Evolutionary conservation across 345 rosid genomes (phyloP), one percentile per base, ranked within the genome.

Genomic region (Populus tremula): DNA sequence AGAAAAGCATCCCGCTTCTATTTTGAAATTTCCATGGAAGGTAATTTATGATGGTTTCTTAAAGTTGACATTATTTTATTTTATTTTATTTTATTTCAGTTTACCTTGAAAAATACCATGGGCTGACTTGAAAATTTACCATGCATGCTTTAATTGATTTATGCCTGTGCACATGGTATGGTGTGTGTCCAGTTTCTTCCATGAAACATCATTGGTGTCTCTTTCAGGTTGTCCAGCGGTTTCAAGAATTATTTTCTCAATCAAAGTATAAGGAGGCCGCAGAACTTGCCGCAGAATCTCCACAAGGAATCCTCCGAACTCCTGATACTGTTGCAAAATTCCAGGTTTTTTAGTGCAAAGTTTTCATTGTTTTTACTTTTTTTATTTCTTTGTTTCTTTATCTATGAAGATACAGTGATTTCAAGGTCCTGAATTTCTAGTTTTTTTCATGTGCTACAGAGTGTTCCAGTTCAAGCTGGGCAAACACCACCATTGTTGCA

Each of bases 241-340:
- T 94, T 84, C 97, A 94, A 87, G 98, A 93, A 74, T 83, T 93
- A 35, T 94, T 94, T 84, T 91, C 97, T 72, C 98, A 94, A 77
- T 92, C 97, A 56, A 94, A 94, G 88, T 94, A 94, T 76, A 93
- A 94, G 83, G 98, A 94, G 86, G 98, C 98, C 62, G 98, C 98
- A 73, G 98, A 94, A 85, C 97, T 94, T 74, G 98, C 98, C 80
- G 97, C 98, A 78, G 97, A 94, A 79, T 93, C 98, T 79, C 98
- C 98, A 18, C 98, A 91, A 76, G 98, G 97, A 73, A 86, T 94
- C 72, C 94, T 94, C 68, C 91, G 98, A 61, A 94, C 98, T 43
- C 95, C 97, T 56, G 97, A 94, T 74, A 94, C 97, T 31, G 97
- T 94, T 64, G 91, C 97, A 72, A 94, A 93, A 83, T 94, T 94